Evolutionary conservation across 768 basidiomycete species (phyloP), one percentile per base, ranked within the genome.

Genomic region (Boletellus emodensis): DNA sequence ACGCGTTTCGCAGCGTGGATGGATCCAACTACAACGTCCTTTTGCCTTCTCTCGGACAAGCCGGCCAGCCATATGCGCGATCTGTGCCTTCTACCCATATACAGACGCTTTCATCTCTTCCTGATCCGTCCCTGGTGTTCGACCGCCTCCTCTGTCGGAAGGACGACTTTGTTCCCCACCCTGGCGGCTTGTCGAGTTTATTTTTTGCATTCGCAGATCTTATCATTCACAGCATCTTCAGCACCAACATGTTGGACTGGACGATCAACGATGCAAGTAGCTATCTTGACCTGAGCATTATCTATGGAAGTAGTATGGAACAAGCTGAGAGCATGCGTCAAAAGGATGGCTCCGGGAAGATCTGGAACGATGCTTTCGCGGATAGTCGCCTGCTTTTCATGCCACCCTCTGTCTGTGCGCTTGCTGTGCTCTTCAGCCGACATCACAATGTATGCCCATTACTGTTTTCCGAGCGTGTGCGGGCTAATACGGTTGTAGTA

Each of bases 131-230:
- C 4, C 65, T 85, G 7, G 75, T 92, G 5, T 92, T 90, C 53
- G 87, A 92, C 59, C 74, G 76, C 2, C 80, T 92, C 13, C 71
- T 92, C 36, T 64, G 76, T 64, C 61, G 61, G 58, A 47, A 57
- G 57, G 32, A 46, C 22, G 61, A 73, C 46, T 83, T 80, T 54
- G 59, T 60, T 17, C 66, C 72, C 9, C 85, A 87, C 63, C 84
- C 85, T 4, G 81, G 78, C 4, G 88, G 88, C 17, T 77, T 90
- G 40, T 87, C 83, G 13, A 77, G 79, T 52, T 69, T 87, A 17
- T 85, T 90, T 69, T 91, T 90, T 57, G 84, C 87, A 0, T 88
- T 91, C 59, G 88, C 88, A 12, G 77, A 88, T 58, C 68, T 90
- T 49, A 72, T 90, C 51, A 88, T 87, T 57, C 88, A 91, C 66